These are phyloP conservation scores for Phaeosphaeriaceae sp. DNA, from an alignment of 2,329 filamentous ascomycete genomes.

Conservation along the genomic window DNA sequence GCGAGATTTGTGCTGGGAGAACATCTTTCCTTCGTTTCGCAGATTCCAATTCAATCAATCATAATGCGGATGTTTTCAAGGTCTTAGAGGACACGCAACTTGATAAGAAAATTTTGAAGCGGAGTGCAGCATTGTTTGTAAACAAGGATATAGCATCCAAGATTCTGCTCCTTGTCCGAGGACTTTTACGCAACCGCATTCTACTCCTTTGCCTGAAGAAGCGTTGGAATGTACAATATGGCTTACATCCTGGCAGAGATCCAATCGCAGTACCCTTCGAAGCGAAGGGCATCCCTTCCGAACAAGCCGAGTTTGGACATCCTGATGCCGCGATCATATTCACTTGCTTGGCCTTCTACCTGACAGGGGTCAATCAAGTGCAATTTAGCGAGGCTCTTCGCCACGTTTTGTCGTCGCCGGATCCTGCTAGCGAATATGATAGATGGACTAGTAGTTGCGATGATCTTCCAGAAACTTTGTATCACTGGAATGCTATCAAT, in stretches of 20 bases:
- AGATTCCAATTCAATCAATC: constrained; percentile 1
- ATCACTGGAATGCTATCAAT: constrained; percentile 53
- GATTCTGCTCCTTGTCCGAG: constrained; percentile 57
- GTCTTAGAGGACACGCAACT: too few species aligned
- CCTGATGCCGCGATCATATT: constrained; percentile 69
- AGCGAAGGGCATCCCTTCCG: constrained; percentile 68
- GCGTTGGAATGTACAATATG: constrained; percentile 70
- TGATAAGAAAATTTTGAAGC: constrained; percentile 4
- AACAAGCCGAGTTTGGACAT: constrained; percentile 70
- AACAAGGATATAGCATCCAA: constrained; percentile 25
- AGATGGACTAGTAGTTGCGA: constrained; percentile 53
- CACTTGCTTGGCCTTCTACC: constrained; percentile 73
- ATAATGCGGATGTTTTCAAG: background rate
- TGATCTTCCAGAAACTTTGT: constrained; percentile 47
- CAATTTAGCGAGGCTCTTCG: constrained; percentile 59
- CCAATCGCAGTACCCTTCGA: constrained; percentile 67
- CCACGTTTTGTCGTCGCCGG: constrained; percentile 56
- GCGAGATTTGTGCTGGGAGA: constrained; percentile 27
- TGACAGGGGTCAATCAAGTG: constrained; percentile 59
- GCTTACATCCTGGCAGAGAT: constrained; percentile 56
- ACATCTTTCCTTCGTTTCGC: constrained; percentile 10
- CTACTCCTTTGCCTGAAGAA: constrained; percentile 64
- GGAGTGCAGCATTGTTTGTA: constrained; percentile 9
- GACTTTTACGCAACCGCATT: constrained; percentile 62
- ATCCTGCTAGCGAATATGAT: constrained; percentile 61